Evolutionary conservation across 2,329 filamentous ascomycete species (phyloP).

Genomic region (Nothophaeocryptopus gaeumannii): DNA sequence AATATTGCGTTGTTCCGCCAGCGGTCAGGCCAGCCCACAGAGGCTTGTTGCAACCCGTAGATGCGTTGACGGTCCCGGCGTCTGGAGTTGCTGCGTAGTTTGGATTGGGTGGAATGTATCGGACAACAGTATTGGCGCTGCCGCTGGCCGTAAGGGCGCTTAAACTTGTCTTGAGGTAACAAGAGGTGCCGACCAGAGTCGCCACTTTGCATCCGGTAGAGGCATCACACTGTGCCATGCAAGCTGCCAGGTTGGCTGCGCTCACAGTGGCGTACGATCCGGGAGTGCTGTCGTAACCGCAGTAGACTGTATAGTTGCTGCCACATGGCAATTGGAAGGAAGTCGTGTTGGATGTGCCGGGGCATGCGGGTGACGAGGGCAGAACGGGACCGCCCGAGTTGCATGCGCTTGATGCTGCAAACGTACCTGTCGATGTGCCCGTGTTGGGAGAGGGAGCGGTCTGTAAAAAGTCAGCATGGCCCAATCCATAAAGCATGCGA

Average conservation of each 20-base stretch:
- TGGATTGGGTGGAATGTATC: conserved; percentile 21
- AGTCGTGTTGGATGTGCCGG: conserved; percentile 7
- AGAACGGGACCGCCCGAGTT: conserved; percentile 4
- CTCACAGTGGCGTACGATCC: background rate
- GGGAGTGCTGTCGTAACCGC: conserved; percentile 17
- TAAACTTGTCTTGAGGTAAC: conserved; percentile 24
- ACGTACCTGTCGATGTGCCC: conserved; percentile 9
- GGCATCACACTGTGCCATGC: conserved; percentile 20
- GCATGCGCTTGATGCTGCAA: conserved; percentile 5
- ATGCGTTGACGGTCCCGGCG: conserved; percentile 17
- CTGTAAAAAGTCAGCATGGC: too few species aligned
- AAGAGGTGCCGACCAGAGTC: conserved; percentile 13
- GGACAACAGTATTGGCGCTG: background rate
- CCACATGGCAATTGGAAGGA: conserved; percentile 19
- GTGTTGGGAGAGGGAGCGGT: too few species aligned
- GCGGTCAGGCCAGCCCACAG: conserved; percentile 22
- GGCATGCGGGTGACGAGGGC: conserved; percentile 7
- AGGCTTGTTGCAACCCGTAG: conserved; percentile 25
- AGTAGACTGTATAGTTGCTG: conserved; percentile 20
- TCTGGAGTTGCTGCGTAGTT: conserved; percentile 17
- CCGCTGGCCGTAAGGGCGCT: background rate
- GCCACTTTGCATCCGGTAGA: conserved; percentile 12
- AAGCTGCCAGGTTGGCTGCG: conserved; percentile 13
- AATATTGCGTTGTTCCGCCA: conserved; percentile 20
- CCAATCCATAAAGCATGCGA: too few species aligned